Conservation (phyloP, 768 basidiomycete species). For the Pleurotus eryngii region DNA sequence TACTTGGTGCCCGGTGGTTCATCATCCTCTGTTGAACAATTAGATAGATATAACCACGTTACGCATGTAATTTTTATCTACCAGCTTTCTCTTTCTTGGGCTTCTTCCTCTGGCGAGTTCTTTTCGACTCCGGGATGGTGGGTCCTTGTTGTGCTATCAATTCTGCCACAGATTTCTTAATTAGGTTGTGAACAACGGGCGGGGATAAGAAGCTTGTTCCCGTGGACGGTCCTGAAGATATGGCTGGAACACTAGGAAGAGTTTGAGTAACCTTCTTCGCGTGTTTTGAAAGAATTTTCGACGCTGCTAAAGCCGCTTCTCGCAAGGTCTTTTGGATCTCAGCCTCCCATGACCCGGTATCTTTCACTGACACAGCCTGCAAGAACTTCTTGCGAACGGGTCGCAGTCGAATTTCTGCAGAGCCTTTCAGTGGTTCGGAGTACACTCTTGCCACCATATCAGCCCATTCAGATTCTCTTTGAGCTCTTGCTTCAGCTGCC, state of each 20-base stretch:
- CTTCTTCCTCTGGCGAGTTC: slow-evolving; percentile 20
- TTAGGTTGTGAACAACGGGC: slow-evolving; percentile 38
- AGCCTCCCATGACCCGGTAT: slow-evolving; percentile 57
- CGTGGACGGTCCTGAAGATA: slow-evolving; percentile 12
- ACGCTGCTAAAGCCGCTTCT: slow-evolving; percentile 50
- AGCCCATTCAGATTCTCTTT: slow-evolving; percentile 68
- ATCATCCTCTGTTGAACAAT: no score
- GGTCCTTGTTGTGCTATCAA: slow-evolving; percentile 53
- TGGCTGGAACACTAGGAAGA: not conserved
- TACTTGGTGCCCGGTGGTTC: slow-evolving; percentile 19
- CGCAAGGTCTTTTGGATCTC: slow-evolving; percentile 54
- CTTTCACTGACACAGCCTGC: slow-evolving; percentile 49
- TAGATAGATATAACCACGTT: not conserved
- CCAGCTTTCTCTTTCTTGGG: slow-evolving; percentile 28
- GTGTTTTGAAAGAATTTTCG: slow-evolving; percentile 33
- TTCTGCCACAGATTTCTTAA: slow-evolving; percentile 48
- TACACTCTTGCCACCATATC: slow-evolving; percentile 51
- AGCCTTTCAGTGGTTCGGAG: slow-evolving; percentile 46
- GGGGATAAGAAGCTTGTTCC: slow-evolving; percentile 28
- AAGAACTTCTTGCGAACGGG: slow-evolving; percentile 56
- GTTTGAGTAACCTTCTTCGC: slow-evolving; percentile 13
- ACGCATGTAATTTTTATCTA: slow-evolving; percentile 18
- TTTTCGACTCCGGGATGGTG: slow-evolving; percentile 23
- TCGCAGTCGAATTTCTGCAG: slow-evolving; percentile 48
- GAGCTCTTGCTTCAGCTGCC: slow-evolving; percentile 55